A percentile compares a stretch with the other conserved stretches of the same genome.
phyloP scores from a whole-genome alignment of 1,139 yeast genomes.

The Lodderomyces jiufengensis region DNA sequence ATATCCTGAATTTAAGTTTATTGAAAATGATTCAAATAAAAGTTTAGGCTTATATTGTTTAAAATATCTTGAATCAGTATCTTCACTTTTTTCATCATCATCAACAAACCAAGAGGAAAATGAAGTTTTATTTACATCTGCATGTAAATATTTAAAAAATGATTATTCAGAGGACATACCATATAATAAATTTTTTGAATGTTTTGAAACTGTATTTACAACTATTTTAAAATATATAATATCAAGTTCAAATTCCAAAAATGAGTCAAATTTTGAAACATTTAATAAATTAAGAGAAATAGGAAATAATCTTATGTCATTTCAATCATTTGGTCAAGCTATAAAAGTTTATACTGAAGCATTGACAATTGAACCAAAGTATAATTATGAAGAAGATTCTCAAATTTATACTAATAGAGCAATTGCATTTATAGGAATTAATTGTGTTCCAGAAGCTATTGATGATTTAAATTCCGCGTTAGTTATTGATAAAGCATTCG shows the following conservation, averaged over 20 bases:
- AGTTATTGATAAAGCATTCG: constrained; percentile 28
- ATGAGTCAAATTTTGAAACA: no score
- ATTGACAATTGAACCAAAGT: constrained; percentile 19
- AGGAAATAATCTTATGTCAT: constrained; percentile 42
- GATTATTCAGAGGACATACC: not conserved
- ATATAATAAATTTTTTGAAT: constrained; percentile 1
- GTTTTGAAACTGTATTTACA: not conserved
- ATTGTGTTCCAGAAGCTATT: constrained; percentile 42
- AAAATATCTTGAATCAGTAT: not conserved
- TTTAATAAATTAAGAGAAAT: constrained; percentile 32
- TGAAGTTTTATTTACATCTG: no score
- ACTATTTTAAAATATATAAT: not conserved
- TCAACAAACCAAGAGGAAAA: not conserved
- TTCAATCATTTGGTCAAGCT: constrained; percentile 40
- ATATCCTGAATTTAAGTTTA: no score
- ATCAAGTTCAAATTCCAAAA: not conserved
- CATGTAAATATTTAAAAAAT: no score
- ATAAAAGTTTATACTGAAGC: constrained; percentile 41
- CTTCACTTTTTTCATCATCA: no score
- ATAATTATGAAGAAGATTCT: constrained; percentile 21
- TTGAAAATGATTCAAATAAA: no score
- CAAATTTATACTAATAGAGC: constrained; percentile 42
- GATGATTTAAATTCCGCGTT: constrained; percentile 36
- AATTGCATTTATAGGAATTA: constrained; percentile 42
- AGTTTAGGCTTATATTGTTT: not conserved